Base-by-base conservation (phyloP, 257 asterid genomes). In the Gentiana macrophylla region DNA sequence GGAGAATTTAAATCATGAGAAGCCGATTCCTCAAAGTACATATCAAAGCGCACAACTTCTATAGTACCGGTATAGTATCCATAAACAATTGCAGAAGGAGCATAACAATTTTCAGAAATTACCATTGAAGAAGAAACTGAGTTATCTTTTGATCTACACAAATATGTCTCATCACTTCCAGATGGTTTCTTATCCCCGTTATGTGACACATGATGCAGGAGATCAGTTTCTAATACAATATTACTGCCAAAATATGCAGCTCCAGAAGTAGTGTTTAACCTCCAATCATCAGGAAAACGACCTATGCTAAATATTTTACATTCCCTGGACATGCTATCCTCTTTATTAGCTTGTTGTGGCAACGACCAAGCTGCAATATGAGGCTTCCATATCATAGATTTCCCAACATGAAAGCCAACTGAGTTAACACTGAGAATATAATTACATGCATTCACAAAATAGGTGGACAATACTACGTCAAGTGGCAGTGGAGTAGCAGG, bases 81-180 rank as follows among this genome's bases (percentile, higher is more conserved):
- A 62, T 91, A 87, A 34, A 83, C 97, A 62, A 91, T 72, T 64
- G 95, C 96, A 64, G 79, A 80, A 5, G 97, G 95, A 13, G 70
- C 77, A 45, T 71, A 72, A 61, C 77, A 70, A 61, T 74, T 74
- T 70, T 78, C 94, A 56, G 94, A 83, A 69, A 91, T 79, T 68
- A 87, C 94, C 97, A 91, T 85, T 48, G 97, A 91, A 55, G 95
- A 84, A 53, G 97, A 85, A 55, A 91, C 95, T 46, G 67, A 67
- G 56, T 78, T 77, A 67, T 67, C 72, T 70, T 69, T 75, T 62
- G 41, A 69, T 51, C 69, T 35, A 58, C 70, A 38, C 53, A 54
- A 77, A 72, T 53, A 34, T 59, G 69, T 56, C 53, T n/a, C 8
- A 64, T 44, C 53, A 53, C 49, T 77, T 45, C 71, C 53, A 67